Evolutionary conservation across 1,139 yeast species (phyloP).

Genomic region (Kazachstania sp.): DNA sequence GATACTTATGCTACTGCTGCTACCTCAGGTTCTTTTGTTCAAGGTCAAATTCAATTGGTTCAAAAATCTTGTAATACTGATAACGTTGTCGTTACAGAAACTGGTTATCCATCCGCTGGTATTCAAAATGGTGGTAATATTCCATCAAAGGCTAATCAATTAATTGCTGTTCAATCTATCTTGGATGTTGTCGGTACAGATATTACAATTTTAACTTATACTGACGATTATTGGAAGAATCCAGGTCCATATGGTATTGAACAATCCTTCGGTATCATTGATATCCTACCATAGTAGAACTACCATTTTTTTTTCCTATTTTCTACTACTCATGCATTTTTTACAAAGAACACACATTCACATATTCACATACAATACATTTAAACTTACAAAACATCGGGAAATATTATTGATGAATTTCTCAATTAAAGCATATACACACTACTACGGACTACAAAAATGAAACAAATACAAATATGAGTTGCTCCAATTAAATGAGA

Average conservation of each 20-base stretch:
- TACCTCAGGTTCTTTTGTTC: constrained; percentile 65
- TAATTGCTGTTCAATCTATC: constrained; percentile 54
- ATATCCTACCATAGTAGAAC: constrained; percentile 33
- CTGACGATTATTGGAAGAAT: constrained; percentile 76
- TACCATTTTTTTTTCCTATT: neutral
- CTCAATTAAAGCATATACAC: too few relatives aligned
- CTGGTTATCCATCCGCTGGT: constrained; percentile 84
- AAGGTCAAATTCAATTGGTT: constrained; percentile 49
- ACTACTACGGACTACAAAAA: too few relatives aligned
- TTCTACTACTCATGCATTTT: neutral
- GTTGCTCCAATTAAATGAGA: too few relatives aligned
- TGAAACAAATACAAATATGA: too few relatives aligned
- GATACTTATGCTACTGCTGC: constrained; percentile 52
- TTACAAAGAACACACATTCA: too few relatives aligned
- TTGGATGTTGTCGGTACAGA: constrained; percentile 47
- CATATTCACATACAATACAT: too few relatives aligned
- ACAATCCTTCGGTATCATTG: constrained; percentile 70
- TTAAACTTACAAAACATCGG: too few relatives aligned
- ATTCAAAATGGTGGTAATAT: constrained; percentile 59
- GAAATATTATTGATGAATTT: too few relatives aligned
- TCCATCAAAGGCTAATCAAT: constrained; percentile 65
- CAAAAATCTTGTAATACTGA: constrained; percentile 43
- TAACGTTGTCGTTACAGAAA: constrained; percentile 59
- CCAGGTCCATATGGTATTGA: constrained; percentile 82
- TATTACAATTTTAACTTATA: constrained; percentile 66